phyloP scores from a whole-genome alignment of 768 basidiomycete species.

The Kwoniella bestiolae region DNA sequence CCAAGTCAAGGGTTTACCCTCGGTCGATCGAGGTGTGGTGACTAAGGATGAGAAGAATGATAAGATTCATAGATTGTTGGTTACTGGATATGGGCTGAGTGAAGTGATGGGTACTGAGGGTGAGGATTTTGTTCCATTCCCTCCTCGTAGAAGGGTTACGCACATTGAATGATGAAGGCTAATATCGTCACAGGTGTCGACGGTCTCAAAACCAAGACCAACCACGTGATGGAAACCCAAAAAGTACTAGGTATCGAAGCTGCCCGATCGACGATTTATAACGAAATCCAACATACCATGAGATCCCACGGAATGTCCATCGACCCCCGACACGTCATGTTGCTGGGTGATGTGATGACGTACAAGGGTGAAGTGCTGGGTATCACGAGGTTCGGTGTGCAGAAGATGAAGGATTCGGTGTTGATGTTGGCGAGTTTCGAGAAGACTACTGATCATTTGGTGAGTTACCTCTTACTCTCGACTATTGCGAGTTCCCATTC shows the following conservation, averaged over 20 bases:
- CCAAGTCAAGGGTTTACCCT: constrained; percentile 90
- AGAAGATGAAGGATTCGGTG: constrained; percentile 96
- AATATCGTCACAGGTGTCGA: constrained; percentile 71
- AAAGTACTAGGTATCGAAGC: constrained; percentile 98
- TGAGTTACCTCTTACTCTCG: constrained; percentile 26
- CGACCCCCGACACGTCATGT: constrained; percentile 97
- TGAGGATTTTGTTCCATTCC: constrained; percentile 54
- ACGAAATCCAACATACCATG: constrained; percentile 98
- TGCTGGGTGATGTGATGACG: constrained; percentile 97
- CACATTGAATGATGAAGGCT: no score
- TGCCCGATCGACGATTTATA: constrained; percentile 88
- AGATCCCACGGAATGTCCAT: constrained; percentile 96
- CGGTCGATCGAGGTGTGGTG: constrained; percentile 90
- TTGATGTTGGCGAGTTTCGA: constrained; percentile 99
- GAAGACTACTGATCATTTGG: constrained; percentile 96
- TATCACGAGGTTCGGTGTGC: constrained; percentile 97
- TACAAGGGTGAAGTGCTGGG: constrained; percentile 99
- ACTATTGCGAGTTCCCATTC: neutral
- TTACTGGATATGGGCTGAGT: constrained; percentile 95
- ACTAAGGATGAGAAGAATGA: constrained; percentile 92
- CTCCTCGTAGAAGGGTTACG: no score
- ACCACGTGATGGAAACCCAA: constrained; percentile 95
- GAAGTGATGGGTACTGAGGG: constrained; percentile 98
- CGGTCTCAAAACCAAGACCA: constrained; percentile 88
- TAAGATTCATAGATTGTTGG: constrained; percentile 86